Base-by-base conservation (phyloP, 2,329 filamentous ascomycete species). In the Colletotrichum australisinense region DNA sequence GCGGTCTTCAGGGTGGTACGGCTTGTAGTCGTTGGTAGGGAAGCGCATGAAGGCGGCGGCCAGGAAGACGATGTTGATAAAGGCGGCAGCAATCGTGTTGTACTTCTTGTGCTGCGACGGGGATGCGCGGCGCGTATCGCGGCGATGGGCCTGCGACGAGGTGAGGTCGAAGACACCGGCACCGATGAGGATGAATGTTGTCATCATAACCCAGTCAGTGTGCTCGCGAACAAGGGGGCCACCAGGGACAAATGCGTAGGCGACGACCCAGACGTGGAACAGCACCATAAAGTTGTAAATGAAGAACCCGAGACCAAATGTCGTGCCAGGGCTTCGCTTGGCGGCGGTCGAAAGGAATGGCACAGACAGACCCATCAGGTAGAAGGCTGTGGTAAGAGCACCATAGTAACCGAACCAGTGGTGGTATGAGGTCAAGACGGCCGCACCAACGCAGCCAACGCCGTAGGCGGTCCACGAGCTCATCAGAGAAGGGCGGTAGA, bases 261-360 rank as follows among this genome's bases (percentile, higher is more conserved):
- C 97, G 12, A 99, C 97, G 46, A 98, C 94, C 97, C 97, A 99
- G 68, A 98, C 95, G 80, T 98, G 96, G 87, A 98, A 98, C n/a
- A 99, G 89, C 5, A 98, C 93, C 85, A 98, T 85, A 78, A 98
- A 88, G 83, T 98, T 98, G 86, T 98, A 99, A 62, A 97, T 83
- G 65, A 98, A 84, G 85, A 98, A 98, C 4, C 94, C 96, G 16
- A 97, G 81, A 3, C 96, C 97, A 80, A 99, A 99, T 0, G 94
- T 94, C 30, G 88, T 88, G 5, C 92, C 94, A 0, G 95, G 95
- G 64, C 88, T 93, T 81, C 94, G 93, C 79, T 92, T 92, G 30
- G 94, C 89, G 30, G 95, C 95, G 65, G 93, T 93, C 16, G 88
- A 86, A 74, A 99, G 90, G 55, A 99, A 83, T 0, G 93, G 91